Percentiles rank a stretch among this genome's conserved stretches.
These are phyloP conservation scores for Dentipellis sp. DNA, from an alignment of 768 basidiomycete species.

Conservation along the genomic window DNA sequence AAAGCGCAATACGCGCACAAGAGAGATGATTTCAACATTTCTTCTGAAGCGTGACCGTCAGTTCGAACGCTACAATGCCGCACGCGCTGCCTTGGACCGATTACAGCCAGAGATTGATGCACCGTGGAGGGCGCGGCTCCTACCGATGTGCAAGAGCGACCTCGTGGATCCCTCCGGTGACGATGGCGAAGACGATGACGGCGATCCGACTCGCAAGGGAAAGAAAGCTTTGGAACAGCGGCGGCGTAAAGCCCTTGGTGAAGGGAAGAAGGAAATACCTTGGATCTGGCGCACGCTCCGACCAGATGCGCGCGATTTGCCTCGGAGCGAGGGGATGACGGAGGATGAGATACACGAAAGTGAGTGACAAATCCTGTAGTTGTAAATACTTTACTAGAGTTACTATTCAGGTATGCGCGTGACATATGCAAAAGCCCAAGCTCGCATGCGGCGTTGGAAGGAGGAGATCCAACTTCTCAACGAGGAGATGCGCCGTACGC, in stretches of 20 bases:
- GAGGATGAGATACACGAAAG: not conserved
- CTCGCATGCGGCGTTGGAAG: conserved; percentile 9
- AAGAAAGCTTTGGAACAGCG: too few relatives aligned
- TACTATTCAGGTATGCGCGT: conserved; percentile 9
- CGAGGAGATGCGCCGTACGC: conserved; percentile 19
- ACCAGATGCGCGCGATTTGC: not conserved
- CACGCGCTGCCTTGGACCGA: not conserved
- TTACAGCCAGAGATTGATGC: not conserved
- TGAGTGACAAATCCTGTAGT: not conserved
- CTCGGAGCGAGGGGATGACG: not conserved
- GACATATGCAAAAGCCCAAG: conserved; percentile 13
- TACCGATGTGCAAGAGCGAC: not conserved
- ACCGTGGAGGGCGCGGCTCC: not conserved
- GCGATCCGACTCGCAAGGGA: too few relatives aligned
- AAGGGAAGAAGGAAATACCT: not conserved
- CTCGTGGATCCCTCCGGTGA: not conserved
- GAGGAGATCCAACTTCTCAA: conserved; percentile 18
- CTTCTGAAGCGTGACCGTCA: not conserved
- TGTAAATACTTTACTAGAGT: not conserved
- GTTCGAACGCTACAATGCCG: not conserved
- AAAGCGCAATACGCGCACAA: not conserved
- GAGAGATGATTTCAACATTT: not conserved
- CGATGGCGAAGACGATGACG: not conserved
- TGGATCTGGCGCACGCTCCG: not conserved
- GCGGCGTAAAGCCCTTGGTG: not conserved